Percentiles rank a stretch among this genome's conserved stretches.
Evolutionary conservation across 2,329 filamentous ascomycete genomes (phyloP).

Genomic region (Rutstroemia sp.): DNA sequence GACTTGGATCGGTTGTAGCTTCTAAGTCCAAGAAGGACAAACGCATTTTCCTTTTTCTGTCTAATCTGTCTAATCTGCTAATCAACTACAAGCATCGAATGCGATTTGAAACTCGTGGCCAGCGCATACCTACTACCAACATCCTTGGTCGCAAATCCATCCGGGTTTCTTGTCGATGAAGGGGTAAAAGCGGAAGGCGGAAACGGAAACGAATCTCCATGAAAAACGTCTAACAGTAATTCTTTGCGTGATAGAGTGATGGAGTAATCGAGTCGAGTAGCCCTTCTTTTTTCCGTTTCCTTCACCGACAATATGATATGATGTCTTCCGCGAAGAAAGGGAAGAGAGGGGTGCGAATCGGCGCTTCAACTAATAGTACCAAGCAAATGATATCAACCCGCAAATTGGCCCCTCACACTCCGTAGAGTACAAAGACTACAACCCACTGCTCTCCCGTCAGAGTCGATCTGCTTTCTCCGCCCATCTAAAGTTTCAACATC

Average conservation of each 20-base stretch:
- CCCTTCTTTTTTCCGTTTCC: no score
- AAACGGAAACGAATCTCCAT: background rate
- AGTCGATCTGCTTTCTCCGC: background rate
- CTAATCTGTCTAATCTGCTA: background rate
- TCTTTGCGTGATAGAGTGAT: no score
- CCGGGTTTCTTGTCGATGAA: slow-evolving; percentile 1
- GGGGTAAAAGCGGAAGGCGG: background rate
- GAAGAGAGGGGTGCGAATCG: no score
- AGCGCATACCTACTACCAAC: slow-evolving; percentile 24
- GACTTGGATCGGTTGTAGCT: no score
- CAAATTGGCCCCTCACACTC: no score
- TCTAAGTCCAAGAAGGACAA: no score
- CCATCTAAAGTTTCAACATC: background rate
- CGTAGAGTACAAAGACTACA: background rate
- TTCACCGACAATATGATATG: no score
- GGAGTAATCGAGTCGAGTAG: no score
- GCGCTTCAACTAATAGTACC: no score
- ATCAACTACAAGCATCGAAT: slow-evolving; percentile 20
- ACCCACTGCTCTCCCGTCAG: no score
- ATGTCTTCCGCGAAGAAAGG: no score
- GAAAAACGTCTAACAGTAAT: background rate
- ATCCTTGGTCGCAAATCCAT: slow-evolving; percentile 21
- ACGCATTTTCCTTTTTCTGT: background rate
- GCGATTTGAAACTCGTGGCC: slow-evolving; percentile 27
- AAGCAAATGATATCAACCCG: no score